Evolutionary conservation across 352 stramenopile genomes (phyloP), one percentile per base, ranked within the genome.

Genomic region (Pythium rishiriense): DNA sequence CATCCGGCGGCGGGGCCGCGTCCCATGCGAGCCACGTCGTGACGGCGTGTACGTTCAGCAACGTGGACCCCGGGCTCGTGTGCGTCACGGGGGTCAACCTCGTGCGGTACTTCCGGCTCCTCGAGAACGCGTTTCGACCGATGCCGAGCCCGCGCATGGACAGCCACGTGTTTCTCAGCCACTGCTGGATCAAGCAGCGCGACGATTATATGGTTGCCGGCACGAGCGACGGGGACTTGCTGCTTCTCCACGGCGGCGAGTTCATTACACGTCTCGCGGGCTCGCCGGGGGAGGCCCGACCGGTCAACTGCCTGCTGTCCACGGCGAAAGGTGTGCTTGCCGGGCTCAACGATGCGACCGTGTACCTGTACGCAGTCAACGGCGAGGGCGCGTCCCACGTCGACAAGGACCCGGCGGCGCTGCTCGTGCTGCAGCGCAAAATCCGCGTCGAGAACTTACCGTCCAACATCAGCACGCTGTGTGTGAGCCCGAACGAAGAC

Each of bases 21-120:
- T 46, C 37, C 35, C 17, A 48, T 21, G 66, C 58, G 17, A 46
- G 58, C 2, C 57, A 71, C 50, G 64, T 87, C 28, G 81, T 97
- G 1, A 90, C 84, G n/a, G 73, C 83, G 25, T 95, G 77, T 42
- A 86, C 78, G 25, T 97, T 97, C 67, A 97, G 85, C 63, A 93
- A 91, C 59, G 78, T 96, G 21, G 91, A 98, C 59, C 75, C 86
- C 12, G 90, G 86, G 4, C 76, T 98, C 21, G 80, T 94, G 43
- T 97, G 89, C 59, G 89, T 95, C 31, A 94, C 75, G 0, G 90
- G 91, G 21, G 72, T 76, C 21, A 83, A 82, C 47, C 74, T 92
- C 64, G 79, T 98, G 37, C 85, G 92, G 33, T 98, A 97, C 72
- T 98, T 97, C 41, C 81, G 91, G 29, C 74, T 98, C n/a, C 72